Conservation (phyloP, 2,329 filamentous ascomycete genomes). For the Arthrinium puccinioides region DNA sequence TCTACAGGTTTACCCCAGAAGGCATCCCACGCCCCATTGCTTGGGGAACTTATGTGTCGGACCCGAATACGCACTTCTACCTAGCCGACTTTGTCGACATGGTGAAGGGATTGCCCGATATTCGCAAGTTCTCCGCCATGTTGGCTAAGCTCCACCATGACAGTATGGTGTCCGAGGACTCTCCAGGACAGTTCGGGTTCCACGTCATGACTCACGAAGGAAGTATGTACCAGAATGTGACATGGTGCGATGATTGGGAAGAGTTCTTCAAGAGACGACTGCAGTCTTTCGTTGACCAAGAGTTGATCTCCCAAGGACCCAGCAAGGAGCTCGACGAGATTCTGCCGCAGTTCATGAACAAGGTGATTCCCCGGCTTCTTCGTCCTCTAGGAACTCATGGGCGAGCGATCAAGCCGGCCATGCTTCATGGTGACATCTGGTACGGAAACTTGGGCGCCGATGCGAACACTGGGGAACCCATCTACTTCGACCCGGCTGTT, state of each 20-base stretch:
- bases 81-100: background rate
- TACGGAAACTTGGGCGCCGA: constrained; percentile 29
- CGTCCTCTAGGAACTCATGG: background rate
- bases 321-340: constrained; percentile 11
- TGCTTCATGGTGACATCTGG: constrained; percentile 15
- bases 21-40: background rate
- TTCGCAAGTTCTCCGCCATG: background rate
- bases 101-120: background rate
- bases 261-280: constrained; percentile 11
- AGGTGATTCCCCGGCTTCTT: background rate
- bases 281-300: constrained; percentile 10
- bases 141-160: background rate
- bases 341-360: too few relatives aligned
- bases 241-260: background rate
- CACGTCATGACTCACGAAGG: background rate
- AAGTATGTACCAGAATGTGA: background rate
- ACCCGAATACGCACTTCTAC: background rate
- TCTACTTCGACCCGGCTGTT: constrained; percentile 28
- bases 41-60: background rate
- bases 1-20: background rate
- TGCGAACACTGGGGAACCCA: constrained; percentile 16
- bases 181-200: background rate
- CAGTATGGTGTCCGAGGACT: background rate
- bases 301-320: constrained; percentile 14
- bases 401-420: background rate